These are phyloP conservation scores for Fistulifera solaris DNA, from an alignment of 108 stramenopile species.

Conservation along the genomic window DNA sequence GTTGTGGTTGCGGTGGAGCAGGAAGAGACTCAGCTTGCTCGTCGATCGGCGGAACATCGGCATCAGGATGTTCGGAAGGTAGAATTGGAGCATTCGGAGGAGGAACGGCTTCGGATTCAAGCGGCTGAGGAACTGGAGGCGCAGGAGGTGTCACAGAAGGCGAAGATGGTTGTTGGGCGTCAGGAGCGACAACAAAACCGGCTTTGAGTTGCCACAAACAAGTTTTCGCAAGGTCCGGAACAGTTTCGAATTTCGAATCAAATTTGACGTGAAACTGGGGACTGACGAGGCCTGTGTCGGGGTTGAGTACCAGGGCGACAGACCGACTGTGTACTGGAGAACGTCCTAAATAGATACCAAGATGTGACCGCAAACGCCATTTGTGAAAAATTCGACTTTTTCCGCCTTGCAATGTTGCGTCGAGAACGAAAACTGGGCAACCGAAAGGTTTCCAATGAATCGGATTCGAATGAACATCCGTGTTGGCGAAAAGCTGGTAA, in stretches of 20 bases:
- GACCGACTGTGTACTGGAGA: conserved; percentile 20
- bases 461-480: conserved; percentile 9
- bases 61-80: too few species aligned
- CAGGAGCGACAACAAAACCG: neutral
- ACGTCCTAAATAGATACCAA: conserved; percentile 29
- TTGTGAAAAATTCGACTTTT: conserved; percentile 11
- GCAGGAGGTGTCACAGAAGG: too few species aligned
- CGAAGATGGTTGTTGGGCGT: too few species aligned
- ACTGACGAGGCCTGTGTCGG: conserved; percentile 21
- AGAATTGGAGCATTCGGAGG: too few species aligned
- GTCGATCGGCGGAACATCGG: too few species aligned
- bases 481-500: conserved; percentile 5
- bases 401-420: conserved; percentile 4
- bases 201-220: conserved; percentile 4
- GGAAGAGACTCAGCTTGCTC: too few species aligned
- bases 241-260: conserved; percentile 26
- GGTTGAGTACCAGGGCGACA: conserved; percentile 28
- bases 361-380: conserved; percentile 23
- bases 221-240: neutral
- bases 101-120: too few species aligned
- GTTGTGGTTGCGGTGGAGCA: too few species aligned
- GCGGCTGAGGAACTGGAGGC: too few species aligned
- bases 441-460: conserved; percentile 18
- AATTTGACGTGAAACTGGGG: conserved; percentile 32
- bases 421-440: conserved; percentile 18